These are phyloP conservation scores for Aspergillus haitiensis DNA, from an alignment of 495 filamentous ascomycete species.

Conservation along the genomic window DNA sequence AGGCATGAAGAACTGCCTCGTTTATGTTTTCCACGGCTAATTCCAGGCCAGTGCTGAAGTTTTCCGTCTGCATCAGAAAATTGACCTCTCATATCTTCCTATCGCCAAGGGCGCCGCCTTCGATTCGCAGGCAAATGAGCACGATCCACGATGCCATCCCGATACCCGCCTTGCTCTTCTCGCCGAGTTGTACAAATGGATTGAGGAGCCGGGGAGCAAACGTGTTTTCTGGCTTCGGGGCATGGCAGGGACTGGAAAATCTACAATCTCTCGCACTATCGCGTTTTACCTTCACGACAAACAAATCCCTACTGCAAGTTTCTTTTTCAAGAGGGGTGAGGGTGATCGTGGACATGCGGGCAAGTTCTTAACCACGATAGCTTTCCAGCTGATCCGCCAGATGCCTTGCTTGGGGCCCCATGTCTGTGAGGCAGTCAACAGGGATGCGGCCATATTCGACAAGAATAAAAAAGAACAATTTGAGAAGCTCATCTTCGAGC, in stretches of 20 bases:
- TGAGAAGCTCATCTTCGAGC: conserved; percentile 45
- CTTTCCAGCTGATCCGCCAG: conserved; percentile 34
- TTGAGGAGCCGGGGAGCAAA: background rate
- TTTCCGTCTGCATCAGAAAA: no score
- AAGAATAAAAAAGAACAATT: conserved; percentile 47
- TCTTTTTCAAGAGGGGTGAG: conserved; percentile 53
- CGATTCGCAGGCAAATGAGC: no score
- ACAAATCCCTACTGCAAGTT: conserved; percentile 15
- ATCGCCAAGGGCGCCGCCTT: no score
- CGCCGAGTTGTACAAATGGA: background rate
- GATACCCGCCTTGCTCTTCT: no score
- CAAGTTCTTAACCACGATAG: conserved; percentile 47
- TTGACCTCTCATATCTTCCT: no score
- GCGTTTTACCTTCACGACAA: conserved; percentile 9
- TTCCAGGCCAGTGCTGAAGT: no score
- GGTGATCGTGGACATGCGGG: conserved; percentile 37
- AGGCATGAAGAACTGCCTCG: no score
- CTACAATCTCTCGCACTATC: conserved; percentile 31
- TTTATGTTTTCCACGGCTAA: no score
- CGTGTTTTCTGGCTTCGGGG: conserved; percentile 4
- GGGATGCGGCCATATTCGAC: conserved; percentile 28
- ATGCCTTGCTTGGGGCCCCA: conserved; percentile 27
- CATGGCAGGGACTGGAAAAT: conserved; percentile 41
- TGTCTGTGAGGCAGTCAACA: conserved; percentile 37
- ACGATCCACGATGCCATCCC: no score